phyloP scores from a whole-genome alignment of 306 rosid genomes.

The Vicia villosa region DNA sequence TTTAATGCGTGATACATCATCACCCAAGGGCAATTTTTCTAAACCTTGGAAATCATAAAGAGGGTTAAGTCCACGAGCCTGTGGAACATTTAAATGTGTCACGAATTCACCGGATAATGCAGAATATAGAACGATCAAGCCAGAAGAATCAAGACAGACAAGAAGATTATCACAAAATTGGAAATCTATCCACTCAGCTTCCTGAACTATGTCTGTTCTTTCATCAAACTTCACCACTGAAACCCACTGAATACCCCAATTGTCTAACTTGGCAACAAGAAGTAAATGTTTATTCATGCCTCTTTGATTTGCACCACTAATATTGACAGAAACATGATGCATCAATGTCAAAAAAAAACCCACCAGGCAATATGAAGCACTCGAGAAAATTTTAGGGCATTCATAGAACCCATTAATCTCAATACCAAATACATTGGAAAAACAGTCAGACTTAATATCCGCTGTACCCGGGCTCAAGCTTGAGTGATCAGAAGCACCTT shows the following conservation, averaged over 20 bases:
- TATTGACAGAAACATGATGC: conserved; percentile 41
- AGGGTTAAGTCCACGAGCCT: conserved; percentile 54
- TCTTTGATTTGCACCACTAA: conserved; percentile 47
- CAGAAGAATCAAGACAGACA: conserved; percentile 74
- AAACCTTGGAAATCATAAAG: conserved; percentile 42
- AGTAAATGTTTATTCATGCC: conserved; percentile 53
- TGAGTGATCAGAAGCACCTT: conserved; percentile 37
- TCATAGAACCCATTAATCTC: conserved; percentile 57
- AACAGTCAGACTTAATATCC: conserved; percentile 45
- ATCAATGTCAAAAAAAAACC: conserved; percentile 65
- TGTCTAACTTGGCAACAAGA: conserved; percentile 68
- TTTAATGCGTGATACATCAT: conserved; percentile 34
- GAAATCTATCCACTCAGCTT: conserved; percentile 74
- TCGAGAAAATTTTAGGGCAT: conserved; percentile 79
- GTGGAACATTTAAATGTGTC: conserved; percentile 60
- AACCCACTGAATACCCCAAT: conserved; percentile 75
- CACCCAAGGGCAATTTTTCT: conserved; percentile 35
- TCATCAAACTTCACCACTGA: conserved; percentile 74
- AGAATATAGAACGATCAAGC: conserved; percentile 63
- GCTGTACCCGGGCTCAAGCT: conserved; percentile 42
- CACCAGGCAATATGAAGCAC: conserved; percentile 64
- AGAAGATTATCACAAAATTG: conserved; percentile 77
- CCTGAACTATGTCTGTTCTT: conserved; percentile 45
- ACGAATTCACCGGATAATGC: conserved; percentile 78
- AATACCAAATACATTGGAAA: conserved; percentile 59